Percentiles rank a stretch among this genome's conserved stretches.
Evolutionary conservation across 345 rosid genomes (phyloP).

Genomic region (Odontarrhena argentea): DNA sequence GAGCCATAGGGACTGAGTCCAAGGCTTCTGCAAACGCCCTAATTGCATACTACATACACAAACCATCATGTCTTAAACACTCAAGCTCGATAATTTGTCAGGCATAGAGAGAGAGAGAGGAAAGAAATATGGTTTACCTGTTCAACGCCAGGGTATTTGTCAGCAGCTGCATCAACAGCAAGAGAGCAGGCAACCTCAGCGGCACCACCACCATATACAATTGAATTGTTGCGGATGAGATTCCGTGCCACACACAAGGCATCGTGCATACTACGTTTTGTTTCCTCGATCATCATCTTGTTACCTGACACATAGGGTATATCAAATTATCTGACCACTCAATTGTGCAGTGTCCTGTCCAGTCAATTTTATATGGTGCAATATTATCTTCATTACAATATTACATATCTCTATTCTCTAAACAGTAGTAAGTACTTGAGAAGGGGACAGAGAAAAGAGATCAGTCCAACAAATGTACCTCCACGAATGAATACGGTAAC

Average conservation of each 20-base stretch:
- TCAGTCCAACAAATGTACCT: slow-evolving; percentile 50
- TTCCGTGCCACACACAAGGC: slow-evolving; percentile 94
- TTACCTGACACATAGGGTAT: slow-evolving; percentile 55
- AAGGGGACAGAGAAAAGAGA: no score
- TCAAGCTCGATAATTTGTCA: neutral
- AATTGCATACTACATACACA: slow-evolving; percentile 76
- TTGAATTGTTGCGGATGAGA: slow-evolving; percentile 89
- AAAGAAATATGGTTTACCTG: slow-evolving; percentile 51
- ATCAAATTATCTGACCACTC: neutral
- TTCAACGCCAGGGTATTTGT: slow-evolving; percentile 86
- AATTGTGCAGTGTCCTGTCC: neutral
- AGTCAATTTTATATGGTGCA: neutral
- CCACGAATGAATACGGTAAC: slow-evolving; percentile 89
- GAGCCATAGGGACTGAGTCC: slow-evolving; percentile 94
- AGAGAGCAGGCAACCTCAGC: slow-evolving; percentile 94
- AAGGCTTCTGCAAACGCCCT: slow-evolving; percentile 94
- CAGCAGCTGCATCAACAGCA: slow-evolving; percentile 90
- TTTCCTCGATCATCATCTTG: slow-evolving; percentile 98
- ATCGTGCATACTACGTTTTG: slow-evolving; percentile 95
- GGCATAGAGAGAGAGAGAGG: neutral
- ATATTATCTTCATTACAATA: no score
- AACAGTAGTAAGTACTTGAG: no score
- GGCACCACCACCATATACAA: slow-evolving; percentile 96
- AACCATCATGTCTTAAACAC: slow-evolving; percentile 1
- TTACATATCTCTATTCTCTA: no score